phyloP scores from a whole-genome alignment of 352 stramenopile species.

The Globisporangium paroecandrum region DNA sequence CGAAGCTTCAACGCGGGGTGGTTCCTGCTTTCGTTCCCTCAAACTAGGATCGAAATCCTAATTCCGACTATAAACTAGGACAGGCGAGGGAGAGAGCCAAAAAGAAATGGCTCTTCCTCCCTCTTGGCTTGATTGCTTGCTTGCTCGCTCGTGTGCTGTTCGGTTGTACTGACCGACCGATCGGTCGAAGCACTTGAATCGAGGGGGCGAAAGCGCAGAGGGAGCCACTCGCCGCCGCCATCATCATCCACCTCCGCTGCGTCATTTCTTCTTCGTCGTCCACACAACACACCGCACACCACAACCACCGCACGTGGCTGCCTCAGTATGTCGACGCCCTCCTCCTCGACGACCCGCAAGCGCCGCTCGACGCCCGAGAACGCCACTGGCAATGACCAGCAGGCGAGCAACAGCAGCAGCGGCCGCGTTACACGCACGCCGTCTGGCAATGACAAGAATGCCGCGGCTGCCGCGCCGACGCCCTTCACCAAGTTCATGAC shows the following conservation, averaged over 20 bases:
- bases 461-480: constrained; percentile 17
- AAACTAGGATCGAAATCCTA: constrained; percentile 3
- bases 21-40: constrained; percentile 4
- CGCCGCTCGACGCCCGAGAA: constrained; percentile 32
- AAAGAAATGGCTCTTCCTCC: not conserved
- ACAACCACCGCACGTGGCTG: not conserved
- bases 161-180: not conserved
- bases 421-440: constrained; percentile 12
- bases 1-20: constrained; percentile 9
- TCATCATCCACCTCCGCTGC: not conserved
- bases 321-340: constrained; percentile 18
- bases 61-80: constrained; percentile 3
- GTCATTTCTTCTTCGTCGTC: constrained; percentile 3
- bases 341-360: constrained; percentile 29
- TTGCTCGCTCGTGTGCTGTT: not conserved
- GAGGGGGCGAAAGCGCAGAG: not conserved
- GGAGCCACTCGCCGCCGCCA: not conserved
- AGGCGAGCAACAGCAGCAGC: not conserved
- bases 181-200: not conserved
- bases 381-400: constrained; percentile 10
- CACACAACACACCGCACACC: not conserved
- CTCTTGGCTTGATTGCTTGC: not conserved
- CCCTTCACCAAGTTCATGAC: constrained; percentile 65
- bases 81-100: not conserved
- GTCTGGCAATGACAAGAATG: constrained; percentile 27